Evolutionary conservation across 1,139 yeast genomes (phyloP).

Genomic region (Kluyveromyces marxianus): DNA sequence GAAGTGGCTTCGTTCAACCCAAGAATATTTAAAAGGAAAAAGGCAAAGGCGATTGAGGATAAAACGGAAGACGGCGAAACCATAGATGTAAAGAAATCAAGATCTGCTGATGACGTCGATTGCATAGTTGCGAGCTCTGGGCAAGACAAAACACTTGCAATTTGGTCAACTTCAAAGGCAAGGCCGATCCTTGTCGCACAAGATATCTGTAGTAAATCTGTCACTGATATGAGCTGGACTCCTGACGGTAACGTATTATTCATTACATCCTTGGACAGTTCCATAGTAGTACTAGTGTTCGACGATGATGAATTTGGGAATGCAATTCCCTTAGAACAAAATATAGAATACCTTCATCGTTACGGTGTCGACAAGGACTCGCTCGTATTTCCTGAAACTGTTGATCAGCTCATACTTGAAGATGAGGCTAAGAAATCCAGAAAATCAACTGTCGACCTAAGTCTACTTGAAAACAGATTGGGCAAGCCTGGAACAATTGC

Average conservation of each 20-base stretch:
- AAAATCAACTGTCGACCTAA: constrained; percentile 5
- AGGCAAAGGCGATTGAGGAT: not conserved
- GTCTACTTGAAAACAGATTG: constrained; percentile 5
- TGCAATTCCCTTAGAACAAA: constrained; percentile 57
- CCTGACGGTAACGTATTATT: constrained; percentile 68
- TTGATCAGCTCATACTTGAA: constrained; percentile 68
- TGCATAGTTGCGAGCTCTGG: constrained; percentile 73
- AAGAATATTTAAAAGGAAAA: constrained; percentile 39
- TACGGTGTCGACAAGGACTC: constrained; percentile 88
- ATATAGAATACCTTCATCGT: constrained; percentile 62
- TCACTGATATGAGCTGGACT: constrained; percentile 72
- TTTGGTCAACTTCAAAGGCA: constrained; percentile 60
- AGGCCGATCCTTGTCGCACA: constrained; percentile 59
- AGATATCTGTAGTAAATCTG: constrained; percentile 53
- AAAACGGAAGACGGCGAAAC: constrained; percentile 5
- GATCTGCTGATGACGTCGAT: constrained; percentile 21
- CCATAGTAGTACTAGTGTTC: constrained; percentile 64
- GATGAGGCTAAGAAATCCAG: constrained; percentile 41
- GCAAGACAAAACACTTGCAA: constrained; percentile 62
- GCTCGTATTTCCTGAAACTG: constrained; percentile 78
- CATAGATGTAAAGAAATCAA: constrained; percentile 18
- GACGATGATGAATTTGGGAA: constrained; percentile 68
- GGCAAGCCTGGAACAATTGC: constrained; percentile 6
- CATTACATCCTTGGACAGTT: constrained; percentile 78
- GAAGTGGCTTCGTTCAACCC: constrained; percentile 93